A percentile compares a stretch with the other conserved stretches of the same genome.
phyloP scores from a whole-genome alignment of 371 early-diverging fungal species.

The Mucor racemosus region DNA sequence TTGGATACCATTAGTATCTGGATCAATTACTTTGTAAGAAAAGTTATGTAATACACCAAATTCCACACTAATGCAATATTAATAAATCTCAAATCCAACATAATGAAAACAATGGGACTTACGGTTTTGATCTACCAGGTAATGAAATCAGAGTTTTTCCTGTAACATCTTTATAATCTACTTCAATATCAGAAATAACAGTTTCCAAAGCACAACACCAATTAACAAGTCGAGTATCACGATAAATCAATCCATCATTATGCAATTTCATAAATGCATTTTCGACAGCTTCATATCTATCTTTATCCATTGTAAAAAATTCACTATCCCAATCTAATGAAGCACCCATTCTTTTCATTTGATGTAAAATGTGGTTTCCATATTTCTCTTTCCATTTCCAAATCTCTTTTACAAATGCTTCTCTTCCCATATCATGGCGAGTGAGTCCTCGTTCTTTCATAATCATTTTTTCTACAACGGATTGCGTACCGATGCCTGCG shows the following conservation, averaged over 20 bases:
- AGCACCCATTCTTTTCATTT: conserved; percentile 79
- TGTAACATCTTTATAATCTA: conserved; percentile 73
- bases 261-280: conserved; percentile 89
- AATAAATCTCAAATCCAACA: background rate
- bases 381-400: conserved; percentile 86
- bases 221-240: conserved; percentile 91
- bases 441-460: conserved; percentile 63
- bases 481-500: conserved; percentile 98
- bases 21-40: conserved; percentile 66
- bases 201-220: conserved; percentile 96
- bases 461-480: conserved; percentile 92
- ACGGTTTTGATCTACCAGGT: conserved; percentile 69
- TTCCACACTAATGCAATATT: conserved; percentile 63
- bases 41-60: conserved; percentile 79
- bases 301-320: conserved; percentile 93
- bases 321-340: conserved; percentile 84
- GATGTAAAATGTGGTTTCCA: conserved; percentile 64
- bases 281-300: conserved; percentile 76
- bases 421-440: conserved; percentile 75
- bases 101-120: conserved; percentile 27
- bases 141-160: conserved; percentile 66
- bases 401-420: conserved; percentile 84
- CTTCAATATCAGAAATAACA: conserved; percentile 94
- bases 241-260: conserved; percentile 89
- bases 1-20: conserved; percentile 52